Evolutionary conservation across 176 grass and related monocot species (phyloP).

Genomic region (Canna indica): DNA sequence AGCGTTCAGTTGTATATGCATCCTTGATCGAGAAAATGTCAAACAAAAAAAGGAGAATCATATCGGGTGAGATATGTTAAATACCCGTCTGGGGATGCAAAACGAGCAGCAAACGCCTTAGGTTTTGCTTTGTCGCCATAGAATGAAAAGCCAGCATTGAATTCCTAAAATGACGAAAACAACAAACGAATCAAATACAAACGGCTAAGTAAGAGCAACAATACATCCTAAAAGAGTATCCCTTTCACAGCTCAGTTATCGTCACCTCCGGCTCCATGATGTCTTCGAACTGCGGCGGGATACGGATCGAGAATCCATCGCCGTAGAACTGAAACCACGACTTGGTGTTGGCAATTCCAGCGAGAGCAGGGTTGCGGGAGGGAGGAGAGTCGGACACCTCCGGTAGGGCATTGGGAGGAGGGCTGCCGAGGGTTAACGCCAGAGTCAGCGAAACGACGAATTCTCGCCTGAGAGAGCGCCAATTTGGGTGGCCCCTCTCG

Average conservation of each 20-base stretch:
- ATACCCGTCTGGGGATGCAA: slow-evolving; percentile 74
- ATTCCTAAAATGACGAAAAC: slow-evolving; percentile 39
- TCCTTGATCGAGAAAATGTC: not conserved
- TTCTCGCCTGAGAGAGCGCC: slow-evolving; percentile 41
- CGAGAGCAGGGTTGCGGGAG: slow-evolving; percentile 20
- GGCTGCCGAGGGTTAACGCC: not conserved
- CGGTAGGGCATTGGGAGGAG: not conserved
- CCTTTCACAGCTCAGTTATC: not conserved
- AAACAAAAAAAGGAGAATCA: slow-evolving; percentile 1
- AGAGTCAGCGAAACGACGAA: slow-evolving; percentile 20
- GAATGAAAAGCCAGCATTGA: slow-evolving; percentile 53
- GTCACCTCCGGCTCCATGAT: slow-evolving; percentile 80
- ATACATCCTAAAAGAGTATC: not conserved
- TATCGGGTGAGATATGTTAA: not conserved
- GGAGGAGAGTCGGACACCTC: slow-evolving; percentile 2
- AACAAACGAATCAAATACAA: not conserved
- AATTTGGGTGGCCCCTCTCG: not conserved
- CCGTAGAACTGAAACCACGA: slow-evolving; percentile 86
- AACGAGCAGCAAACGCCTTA: slow-evolving; percentile 70
- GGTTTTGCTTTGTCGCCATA: slow-evolving; percentile 87
- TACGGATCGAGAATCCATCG: slow-evolving; percentile 84
- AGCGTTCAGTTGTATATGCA: not conserved
- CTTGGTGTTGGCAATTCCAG: slow-evolving; percentile 73
- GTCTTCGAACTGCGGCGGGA: slow-evolving; percentile 83
- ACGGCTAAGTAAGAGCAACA: not conserved